Percentiles rank a stretch among this genome's conserved stretches.
Conservation (phyloP, 2,329 filamentous ascomycete species). For the Corynespora cassiicola region DNA sequence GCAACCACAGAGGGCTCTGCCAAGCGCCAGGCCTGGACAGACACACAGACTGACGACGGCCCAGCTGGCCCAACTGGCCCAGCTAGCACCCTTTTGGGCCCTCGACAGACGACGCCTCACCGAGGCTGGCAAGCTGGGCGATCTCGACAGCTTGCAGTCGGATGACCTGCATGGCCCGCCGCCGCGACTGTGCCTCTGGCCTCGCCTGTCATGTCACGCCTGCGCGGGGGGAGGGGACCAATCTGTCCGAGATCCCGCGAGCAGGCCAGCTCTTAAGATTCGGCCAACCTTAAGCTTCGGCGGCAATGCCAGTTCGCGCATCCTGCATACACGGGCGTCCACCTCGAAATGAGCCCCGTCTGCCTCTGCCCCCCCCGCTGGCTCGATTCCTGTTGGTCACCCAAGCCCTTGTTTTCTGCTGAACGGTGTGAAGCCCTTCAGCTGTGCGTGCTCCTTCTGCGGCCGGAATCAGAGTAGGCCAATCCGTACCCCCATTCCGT, state of each 20-base stretch:
- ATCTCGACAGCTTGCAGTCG: conserved; percentile 7
- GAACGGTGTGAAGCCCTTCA: conserved; percentile 27
- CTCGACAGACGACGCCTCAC: conserved; percentile 5
- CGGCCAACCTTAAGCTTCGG: conserved; percentile 7
- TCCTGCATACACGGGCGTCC: conserved; percentile 22
- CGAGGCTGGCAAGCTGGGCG: conserved; percentile 8
- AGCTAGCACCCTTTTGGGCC: not conserved
- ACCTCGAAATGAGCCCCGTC: conserved; percentile 13
- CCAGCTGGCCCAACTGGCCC: not conserved
- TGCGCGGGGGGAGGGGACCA: not conserved
- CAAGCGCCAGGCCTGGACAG: too few species aligned
- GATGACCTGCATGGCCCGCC: not conserved
- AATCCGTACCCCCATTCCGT: conserved; percentile 15
- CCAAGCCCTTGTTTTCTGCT: conserved; percentile 10
- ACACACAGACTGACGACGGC: too few species aligned
- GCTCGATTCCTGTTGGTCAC: conserved; percentile 12
- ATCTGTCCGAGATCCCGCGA: conserved; percentile 15
- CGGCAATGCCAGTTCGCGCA: conserved; percentile 13
- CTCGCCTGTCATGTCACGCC: not conserved
- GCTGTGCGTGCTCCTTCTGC: conserved; percentile 20
- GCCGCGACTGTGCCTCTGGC: not conserved
- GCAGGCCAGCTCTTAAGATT: conserved; percentile 7
- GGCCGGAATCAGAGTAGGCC: conserved; percentile 18
- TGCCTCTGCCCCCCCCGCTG: conserved; percentile 2
- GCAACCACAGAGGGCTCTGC: too few species aligned